Evolutionary conservation across 2,329 filamentous ascomycete species (phyloP).

Genomic region (Camptophora hylomeconis): DNA sequence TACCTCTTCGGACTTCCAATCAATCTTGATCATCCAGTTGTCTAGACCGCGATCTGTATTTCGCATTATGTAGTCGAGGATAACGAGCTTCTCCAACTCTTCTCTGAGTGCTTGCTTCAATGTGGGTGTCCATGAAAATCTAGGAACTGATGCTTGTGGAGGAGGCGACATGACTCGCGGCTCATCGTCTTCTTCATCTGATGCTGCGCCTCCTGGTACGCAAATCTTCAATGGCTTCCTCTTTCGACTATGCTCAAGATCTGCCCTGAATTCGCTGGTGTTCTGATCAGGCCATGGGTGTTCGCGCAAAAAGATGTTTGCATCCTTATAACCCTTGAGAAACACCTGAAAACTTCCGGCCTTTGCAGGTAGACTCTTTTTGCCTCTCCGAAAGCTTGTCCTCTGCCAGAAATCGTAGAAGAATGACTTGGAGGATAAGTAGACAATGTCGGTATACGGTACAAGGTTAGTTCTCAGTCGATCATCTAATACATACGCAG

Average conservation of each 20-base stretch:
- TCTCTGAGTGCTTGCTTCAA: constrained; percentile 88
- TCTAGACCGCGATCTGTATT: constrained; percentile 94
- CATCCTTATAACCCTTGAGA: constrained; percentile 91
- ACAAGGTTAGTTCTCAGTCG: constrained; percentile 85
- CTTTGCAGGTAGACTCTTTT: constrained; percentile 76
- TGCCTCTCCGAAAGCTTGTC: constrained; percentile 73
- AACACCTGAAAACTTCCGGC: constrained; percentile 96
- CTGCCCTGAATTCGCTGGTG: constrained; percentile 52
- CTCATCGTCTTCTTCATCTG: constrained; percentile 48
- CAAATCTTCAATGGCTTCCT: constrained; percentile 73
- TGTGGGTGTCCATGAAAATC: constrained; percentile 74
- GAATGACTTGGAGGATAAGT: constrained; percentile 89
- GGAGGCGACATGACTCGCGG: constrained; percentile 28
- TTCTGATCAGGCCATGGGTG: constrained; percentile 95
- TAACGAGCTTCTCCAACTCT: constrained; percentile 91
- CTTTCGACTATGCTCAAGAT: constrained; percentile 53
- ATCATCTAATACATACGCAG: constrained; percentile 85
- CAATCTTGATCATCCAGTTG: constrained; percentile 99
- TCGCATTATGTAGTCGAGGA: constrained; percentile 97
- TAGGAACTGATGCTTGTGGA: constrained; percentile 29
- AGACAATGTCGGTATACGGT: constrained; percentile 91
- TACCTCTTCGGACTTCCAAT: constrained; percentile 69
- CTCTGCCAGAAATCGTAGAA: constrained; percentile 98
- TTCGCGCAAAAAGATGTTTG: constrained; percentile 86
- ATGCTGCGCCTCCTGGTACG: constrained; percentile 49